Base-by-base conservation (phyloP, 495 filamentous ascomycete genomes). In the Clavariopsis aquatica region DNA sequence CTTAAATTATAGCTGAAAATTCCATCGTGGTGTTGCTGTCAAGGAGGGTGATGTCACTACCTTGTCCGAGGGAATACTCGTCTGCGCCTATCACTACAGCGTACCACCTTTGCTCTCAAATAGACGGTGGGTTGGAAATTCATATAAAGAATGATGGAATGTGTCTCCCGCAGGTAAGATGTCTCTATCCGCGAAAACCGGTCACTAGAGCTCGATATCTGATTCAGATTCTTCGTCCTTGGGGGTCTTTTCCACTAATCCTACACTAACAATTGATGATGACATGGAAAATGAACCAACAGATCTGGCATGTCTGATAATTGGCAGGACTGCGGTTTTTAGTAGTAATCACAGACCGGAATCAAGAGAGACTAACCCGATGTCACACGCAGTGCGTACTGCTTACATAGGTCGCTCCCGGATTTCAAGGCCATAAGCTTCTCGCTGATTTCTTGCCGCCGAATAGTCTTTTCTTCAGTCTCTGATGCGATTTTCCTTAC, bases 381-480 rank as follows among this genome's bases (percentile, higher is more conserved):
- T 31, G 52, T 54, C 52, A 54, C 52, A 31, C 52, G 52, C 34
- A 54, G 52, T 54, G 52, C 28, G 52, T 54, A 54, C 52, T 54
- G 52, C 52, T 54, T 54, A 27, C 52, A 54, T n/a, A 54, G 28
- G 52, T 54, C n/a, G 26, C n/a, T 54, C 52, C 52, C 28, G 29
- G 52, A 24, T 54, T 54, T n/a, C 28, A 54, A 54, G 52, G 52
- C 52, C 52, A 36, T 54, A 54, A 54, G 52, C 52, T 54, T 54
- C 17, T 36, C 28, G 28, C 26, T 31, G 28, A 54, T 54, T 36
- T 54, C 52, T 31, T 54, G 23, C 24, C 28, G 52, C 19, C 52
- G 52, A 31, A 54, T 29, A 54, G 52, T 31, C 34, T 54, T 54
- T 24, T 54, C 52, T 54, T 54, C 52, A 19, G 52, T 29, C n/a